Percentiles rank a stretch among this genome's conserved stretches.
phyloP scores from a whole-genome alignment of 768 basidiomycete genomes.

The Arthromyces matolae region DNA sequence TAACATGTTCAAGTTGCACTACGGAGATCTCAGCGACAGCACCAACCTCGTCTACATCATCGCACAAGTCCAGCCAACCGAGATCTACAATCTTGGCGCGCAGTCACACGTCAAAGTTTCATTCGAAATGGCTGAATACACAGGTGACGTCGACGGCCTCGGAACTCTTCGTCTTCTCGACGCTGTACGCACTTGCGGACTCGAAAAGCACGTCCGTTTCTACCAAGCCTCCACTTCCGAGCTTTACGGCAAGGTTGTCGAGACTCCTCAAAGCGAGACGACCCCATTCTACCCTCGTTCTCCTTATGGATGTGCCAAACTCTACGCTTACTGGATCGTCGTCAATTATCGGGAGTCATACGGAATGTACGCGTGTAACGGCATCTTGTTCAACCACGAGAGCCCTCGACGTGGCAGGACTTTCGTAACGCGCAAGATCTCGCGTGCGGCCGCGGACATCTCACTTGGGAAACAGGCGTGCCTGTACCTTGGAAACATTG shows the following conservation, averaged over 20 bases:
- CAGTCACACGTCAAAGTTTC: slow-evolving; percentile 99
- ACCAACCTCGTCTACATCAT: slow-evolving; percentile 97
- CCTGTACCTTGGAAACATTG: slow-evolving; percentile 91
- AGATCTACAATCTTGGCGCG: slow-evolving; percentile 97
- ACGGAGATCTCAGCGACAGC: slow-evolving; percentile 92
- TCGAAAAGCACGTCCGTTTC: slow-evolving; percentile 90
- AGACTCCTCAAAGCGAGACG: slow-evolving; percentile 92
- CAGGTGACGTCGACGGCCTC: slow-evolving; percentile 93
- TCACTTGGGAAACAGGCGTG: slow-evolving; percentile 83
- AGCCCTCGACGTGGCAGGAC: slow-evolving; percentile 92
- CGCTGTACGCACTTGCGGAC: slow-evolving; percentile 91
- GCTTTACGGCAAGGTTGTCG: slow-evolving; percentile 94
- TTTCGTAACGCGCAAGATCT: slow-evolving; percentile 94
- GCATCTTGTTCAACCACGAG: slow-evolving; percentile 98
- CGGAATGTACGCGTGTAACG: slow-evolving; percentile 95
- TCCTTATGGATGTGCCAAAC: slow-evolving; percentile 94
- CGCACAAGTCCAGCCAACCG: slow-evolving; percentile 89
- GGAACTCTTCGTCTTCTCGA: slow-evolving; percentile 95
- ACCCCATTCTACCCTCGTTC: slow-evolving; percentile 99
- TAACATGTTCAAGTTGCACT: slow-evolving; percentile 79
- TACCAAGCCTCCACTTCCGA: slow-evolving; percentile 98
- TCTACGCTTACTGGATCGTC: slow-evolving; percentile 89
- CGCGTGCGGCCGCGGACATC: slow-evolving; percentile 91
- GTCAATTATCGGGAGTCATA: slow-evolving; percentile 95
- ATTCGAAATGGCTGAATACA: slow-evolving; percentile 99